These are phyloP conservation scores for Taphrina pruni DNA, from an alignment of 1,139 yeast genomes.

Conservation along the genomic window DNA sequence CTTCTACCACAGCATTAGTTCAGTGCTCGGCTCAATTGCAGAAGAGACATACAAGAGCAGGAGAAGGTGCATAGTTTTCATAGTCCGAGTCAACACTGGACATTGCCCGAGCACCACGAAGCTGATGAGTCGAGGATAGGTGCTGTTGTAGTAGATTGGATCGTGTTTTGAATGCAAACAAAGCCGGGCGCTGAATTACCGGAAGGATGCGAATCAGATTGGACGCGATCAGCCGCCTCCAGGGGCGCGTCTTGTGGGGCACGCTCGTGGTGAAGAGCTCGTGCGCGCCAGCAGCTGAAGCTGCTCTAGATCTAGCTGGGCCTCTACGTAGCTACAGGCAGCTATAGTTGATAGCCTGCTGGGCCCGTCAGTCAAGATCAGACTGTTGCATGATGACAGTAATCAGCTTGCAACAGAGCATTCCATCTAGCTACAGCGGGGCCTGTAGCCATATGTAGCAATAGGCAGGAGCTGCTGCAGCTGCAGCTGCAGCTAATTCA, in stretches of 20 bases:
- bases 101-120: conserved; percentile 8
- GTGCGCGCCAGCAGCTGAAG: neutral
- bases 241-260: conserved; percentile 27
- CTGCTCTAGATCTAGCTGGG: too few relatives aligned
- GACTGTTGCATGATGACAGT: too few relatives aligned
- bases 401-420: too few relatives aligned
- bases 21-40: neutral
- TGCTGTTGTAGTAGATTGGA: neutral
- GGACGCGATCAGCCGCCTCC: conserved; percentile 33
- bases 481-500: too few relatives aligned
- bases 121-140: neutral
- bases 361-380: too few relatives aligned
- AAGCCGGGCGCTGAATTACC: conserved; percentile 8
- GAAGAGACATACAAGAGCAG: conserved; percentile 23
- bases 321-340: too few relatives aligned
- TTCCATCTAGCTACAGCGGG: too few relatives aligned
- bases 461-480: too few relatives aligned
- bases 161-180: conserved; percentile 10
- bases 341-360: too few relatives aligned
- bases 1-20: conserved; percentile 9
- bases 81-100: conserved; percentile 19
- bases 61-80: conserved; percentile 33
- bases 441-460: too few relatives aligned
- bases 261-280: conserved; percentile 6
- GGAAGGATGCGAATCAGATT: neutral